phyloP scores from a whole-genome alignment of 1,284 basidiomycete genomes.

The Heterobasidion occidentale region DNA sequence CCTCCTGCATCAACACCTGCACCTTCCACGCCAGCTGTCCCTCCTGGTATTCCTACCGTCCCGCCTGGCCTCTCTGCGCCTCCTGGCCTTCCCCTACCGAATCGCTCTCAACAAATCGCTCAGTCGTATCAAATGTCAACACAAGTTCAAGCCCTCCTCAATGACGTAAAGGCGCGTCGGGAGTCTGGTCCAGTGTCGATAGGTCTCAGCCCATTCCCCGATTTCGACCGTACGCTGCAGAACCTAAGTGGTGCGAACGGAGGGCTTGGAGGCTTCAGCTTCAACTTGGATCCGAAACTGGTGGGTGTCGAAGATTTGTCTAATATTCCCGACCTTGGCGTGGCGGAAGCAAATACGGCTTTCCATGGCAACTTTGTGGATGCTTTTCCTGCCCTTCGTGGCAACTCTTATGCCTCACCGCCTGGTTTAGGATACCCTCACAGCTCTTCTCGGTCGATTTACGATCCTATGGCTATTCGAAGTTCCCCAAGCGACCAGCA shows the following conservation, averaged over 20 bases:
- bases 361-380: conserved; percentile 57
- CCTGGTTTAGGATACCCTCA: conserved; percentile 45
- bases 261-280: conserved; percentile 64
- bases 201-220: conserved; percentile 77
- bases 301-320: conserved; percentile 35
- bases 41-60: conserved; percentile 34
- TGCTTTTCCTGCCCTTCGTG: conserved; percentile 53
- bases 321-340: conserved; percentile 44
- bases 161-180: conserved; percentile 74
- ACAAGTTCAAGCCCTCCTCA: conserved; percentile 75
- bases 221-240: conserved; percentile 75
- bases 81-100: conserved; percentile 52
- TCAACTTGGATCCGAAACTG: conserved; percentile 73
- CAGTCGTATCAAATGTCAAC: conserved; percentile 82
- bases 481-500: conserved; percentile 35
- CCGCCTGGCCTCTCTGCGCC: conserved; percentile 60
- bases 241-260: conserved; percentile 53
- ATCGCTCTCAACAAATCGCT: conserved; percentile 38
- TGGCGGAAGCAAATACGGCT: conserved; percentile 38
- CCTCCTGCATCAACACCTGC: conserved; percentile 21
- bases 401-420: conserved; percentile 29
- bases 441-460: conserved; percentile 39
- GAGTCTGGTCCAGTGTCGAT: conserved; percentile 44
- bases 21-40: conserved; percentile 26
- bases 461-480: conserved; percentile 35